Evolutionary conservation across 1,284 basidiomycete genomes (phyloP).

Genomic region (Cutaneotrichosporon dermatis): DNA sequence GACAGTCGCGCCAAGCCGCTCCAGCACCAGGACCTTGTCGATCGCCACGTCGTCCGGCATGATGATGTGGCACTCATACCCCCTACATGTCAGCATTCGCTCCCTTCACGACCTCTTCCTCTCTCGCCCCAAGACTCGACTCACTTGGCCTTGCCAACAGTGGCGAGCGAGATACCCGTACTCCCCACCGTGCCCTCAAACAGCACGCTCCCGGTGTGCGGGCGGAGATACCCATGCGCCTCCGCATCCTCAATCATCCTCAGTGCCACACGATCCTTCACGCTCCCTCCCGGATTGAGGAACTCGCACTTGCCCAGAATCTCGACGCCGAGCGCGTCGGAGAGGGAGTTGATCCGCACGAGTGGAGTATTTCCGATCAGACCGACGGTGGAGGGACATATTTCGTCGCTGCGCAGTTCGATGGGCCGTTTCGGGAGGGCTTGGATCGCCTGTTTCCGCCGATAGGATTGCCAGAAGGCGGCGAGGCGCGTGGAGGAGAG

Average conservation of each 20-base stretch:
- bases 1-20: conserved; percentile 79
- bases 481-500: conserved; percentile 60
- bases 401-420: conserved; percentile 63
- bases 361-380: conserved; percentile 95
- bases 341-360: conserved; percentile 84
- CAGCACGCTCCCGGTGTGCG: conserved; percentile 84
- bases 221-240: conserved; percentile 70
- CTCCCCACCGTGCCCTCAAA: conserved; percentile 98
- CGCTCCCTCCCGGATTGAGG: conserved; percentile 93
- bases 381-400: conserved; percentile 69
- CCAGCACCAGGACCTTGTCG: conserved; percentile 79
- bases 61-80: conserved; percentile 61
- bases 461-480: conserved; percentile 54
- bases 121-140: conserved; percentile 20
- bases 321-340: conserved; percentile 84
- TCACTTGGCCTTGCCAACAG: conserved; percentile 79
- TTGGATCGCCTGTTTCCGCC: conserved; percentile 43
- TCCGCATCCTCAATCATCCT: conserved; percentile 93
- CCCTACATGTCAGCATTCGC: conserved; percentile 46
- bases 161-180: conserved; percentile 94
- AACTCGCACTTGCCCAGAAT: conserved; percentile 63
- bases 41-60: conserved; percentile 91
- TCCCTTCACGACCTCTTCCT: too few relatives aligned
- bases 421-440: conserved; percentile 60
- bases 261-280: conserved; percentile 94